A percentile compares a stretch with the other conserved stretches of the same genome.
Conservation (phyloP, 257 asterid genomes). For the Solanum dulcamara region DNA sequence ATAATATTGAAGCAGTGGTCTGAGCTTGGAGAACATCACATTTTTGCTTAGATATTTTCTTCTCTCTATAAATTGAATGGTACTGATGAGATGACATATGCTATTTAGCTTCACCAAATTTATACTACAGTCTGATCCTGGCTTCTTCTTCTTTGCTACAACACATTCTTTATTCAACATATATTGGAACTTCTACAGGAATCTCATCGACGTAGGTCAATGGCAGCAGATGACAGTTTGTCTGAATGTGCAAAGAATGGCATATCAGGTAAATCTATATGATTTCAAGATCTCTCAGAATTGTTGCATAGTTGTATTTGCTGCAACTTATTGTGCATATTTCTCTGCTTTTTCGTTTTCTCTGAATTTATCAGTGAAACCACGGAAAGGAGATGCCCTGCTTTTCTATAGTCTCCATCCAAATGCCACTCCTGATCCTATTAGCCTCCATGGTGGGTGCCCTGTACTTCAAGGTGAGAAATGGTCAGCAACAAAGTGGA, state of each 20-base stretch:
- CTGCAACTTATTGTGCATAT: background rate
- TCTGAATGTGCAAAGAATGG: constrained; percentile 90
- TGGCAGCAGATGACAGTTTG: constrained; percentile 37
- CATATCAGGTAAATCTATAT: constrained; percentile 53
- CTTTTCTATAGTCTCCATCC: constrained; percentile 77
- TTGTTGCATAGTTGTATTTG: background rate
- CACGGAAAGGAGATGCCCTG: constrained; percentile 90
- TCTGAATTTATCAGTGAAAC: constrained; percentile 45
- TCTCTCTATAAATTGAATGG: background rate
- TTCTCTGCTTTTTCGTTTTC: background rate
- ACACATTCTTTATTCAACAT: background rate
- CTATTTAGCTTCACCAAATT: background rate
- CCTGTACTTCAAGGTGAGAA: constrained; percentile 91
- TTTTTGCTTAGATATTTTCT: background rate
- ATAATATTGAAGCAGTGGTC: background rate
- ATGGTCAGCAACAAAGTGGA: constrained; percentile 99
- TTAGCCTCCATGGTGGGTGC: constrained; percentile 85
- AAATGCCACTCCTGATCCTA: constrained; percentile 61
- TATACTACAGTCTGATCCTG: background rate
- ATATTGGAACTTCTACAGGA: constrained; percentile 34
- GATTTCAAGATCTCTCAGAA: background rate
- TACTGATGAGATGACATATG: background rate
- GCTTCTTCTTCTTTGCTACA: background rate
- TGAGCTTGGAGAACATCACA: background rate
- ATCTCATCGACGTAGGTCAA: constrained; percentile 54